Evolutionary conservation across 306 rosid genomes (phyloP).

Genomic region (Quercus parvula): DNA sequence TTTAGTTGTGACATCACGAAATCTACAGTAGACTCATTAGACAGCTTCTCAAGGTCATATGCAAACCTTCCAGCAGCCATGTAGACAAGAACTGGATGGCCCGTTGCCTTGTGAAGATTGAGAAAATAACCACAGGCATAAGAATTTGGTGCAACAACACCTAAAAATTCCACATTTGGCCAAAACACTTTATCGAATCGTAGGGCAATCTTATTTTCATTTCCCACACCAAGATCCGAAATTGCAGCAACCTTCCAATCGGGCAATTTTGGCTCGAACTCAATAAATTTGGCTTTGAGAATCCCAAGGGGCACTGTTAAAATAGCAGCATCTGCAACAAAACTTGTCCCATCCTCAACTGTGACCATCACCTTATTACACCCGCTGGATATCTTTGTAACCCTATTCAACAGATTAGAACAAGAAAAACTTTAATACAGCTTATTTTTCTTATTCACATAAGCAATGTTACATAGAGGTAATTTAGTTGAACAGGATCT

Average conservation of each 20-base stretch:
- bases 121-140: conserved; percentile 75
- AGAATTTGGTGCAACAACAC: conserved; percentile 62
- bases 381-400: conserved; percentile 22
- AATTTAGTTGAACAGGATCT: no score
- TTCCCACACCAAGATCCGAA: conserved; percentile 77
- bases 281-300: conserved; percentile 64
- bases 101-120: conserved; percentile 79
- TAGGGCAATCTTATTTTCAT: conserved; percentile 71
- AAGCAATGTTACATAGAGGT: no score
- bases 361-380: conserved; percentile 55
- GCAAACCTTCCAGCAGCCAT: conserved; percentile 86
- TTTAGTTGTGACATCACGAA: conserved; percentile 61
- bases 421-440: neutral
- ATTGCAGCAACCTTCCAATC: conserved; percentile 72
- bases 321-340: conserved; percentile 41
- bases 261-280: conserved; percentile 64
- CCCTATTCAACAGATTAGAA: conserved; percentile 23
- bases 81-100: conserved; percentile 69
- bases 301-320: conserved; percentile 63
- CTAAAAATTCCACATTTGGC: conserved; percentile 73
- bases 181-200: conserved; percentile 60
- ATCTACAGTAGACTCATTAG: conserved; percentile 41
- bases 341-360: conserved; percentile 53
- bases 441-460: no score
- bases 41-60: conserved; percentile 55